phyloP scores from a whole-genome alignment of 441 rosid species.

The Pelargonium citronellum region DNA sequence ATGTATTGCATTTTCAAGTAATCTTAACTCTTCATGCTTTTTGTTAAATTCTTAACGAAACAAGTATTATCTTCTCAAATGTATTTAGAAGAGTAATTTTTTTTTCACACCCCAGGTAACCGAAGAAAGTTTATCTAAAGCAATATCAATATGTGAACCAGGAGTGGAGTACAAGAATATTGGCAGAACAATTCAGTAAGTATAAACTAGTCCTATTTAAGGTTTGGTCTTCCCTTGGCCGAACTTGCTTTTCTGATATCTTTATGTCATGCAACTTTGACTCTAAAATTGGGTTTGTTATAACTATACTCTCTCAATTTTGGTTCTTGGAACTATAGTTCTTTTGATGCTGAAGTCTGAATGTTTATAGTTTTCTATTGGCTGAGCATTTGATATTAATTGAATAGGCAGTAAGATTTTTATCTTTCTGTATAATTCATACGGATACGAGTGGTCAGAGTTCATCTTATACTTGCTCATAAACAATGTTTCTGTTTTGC shows the following conservation, averaged over 20 bases:
- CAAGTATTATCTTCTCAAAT: not conserved
- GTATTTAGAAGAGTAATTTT: slow-evolving; percentile 19
- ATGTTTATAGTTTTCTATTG: not conserved
- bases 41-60: not conserved
- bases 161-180: slow-evolving; percentile 75
- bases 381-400: not conserved
- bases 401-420: slow-evolving; percentile 9
- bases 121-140: slow-evolving; percentile 70
- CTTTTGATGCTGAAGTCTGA: not conserved
- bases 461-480: slow-evolving; percentile 20
- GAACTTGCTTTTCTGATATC: not conserved
- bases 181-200: slow-evolving; percentile 86
- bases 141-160: slow-evolving; percentile 77
- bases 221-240: not conserved
- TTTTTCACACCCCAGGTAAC: slow-evolving; percentile 57
- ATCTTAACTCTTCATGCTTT: not conserved
- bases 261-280: not conserved
- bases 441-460: slow-evolving; percentile 7
- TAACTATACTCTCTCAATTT: not conserved
- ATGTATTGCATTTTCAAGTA: not conserved
- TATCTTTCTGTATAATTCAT: not conserved
- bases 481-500: slow-evolving; percentile 15
- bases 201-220: slow-evolving; percentile 11
- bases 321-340: not conserved
- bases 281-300: not conserved